Percentiles rank a stretch among this genome's conserved stretches.
Evolutionary conservation across 345 rosid species (phyloP).

Genomic region (Ceriops decandra): DNA sequence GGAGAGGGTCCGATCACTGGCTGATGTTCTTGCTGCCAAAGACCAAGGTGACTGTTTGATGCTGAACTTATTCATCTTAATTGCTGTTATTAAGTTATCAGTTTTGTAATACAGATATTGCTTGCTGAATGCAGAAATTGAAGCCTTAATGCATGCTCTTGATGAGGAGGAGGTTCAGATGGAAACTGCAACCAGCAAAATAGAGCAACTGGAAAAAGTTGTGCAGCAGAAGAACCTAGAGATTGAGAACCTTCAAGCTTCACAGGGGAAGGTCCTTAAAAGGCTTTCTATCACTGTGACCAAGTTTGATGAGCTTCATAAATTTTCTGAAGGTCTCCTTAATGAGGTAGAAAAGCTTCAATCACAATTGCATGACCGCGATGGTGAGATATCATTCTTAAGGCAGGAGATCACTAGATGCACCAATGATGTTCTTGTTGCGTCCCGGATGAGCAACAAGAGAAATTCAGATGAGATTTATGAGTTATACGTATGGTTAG

Average conservation of each 20-base stretch:
- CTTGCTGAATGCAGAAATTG: slow-evolving; percentile 59
- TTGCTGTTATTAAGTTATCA: background rate
- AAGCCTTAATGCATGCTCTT: slow-evolving; percentile 91
- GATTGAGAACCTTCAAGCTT: slow-evolving; percentile 70
- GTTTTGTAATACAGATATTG: slow-evolving; percentile 11
- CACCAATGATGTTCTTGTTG: slow-evolving; percentile 74
- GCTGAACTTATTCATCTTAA: slow-evolving; percentile 13
- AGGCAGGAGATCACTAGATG: slow-evolving; percentile 97
- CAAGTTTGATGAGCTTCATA: slow-evolving; percentile 95
- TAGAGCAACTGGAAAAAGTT: slow-evolving; percentile 51
- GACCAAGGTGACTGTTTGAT: slow-evolving; percentile 61
- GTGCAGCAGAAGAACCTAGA: slow-evolving; percentile 60
- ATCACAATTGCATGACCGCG: slow-evolving; percentile 77
- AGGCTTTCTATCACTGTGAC: slow-evolving; percentile 78
- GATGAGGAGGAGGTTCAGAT: slow-evolving; percentile 95
- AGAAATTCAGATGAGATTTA: slow-evolving; percentile 53
- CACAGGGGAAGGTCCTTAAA: slow-evolving; percentile 76
- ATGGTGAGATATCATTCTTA: slow-evolving; percentile 87
- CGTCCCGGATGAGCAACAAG: slow-evolving; percentile 59
- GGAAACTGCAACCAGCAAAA: slow-evolving; percentile 65
- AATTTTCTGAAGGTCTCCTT: slow-evolving; percentile 75
- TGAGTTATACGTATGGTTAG: slow-evolving; percentile 62
- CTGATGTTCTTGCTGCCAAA: slow-evolving; percentile 57
- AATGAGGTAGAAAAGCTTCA: slow-evolving; percentile 88
- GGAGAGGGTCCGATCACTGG: slow-evolving; percentile 50